These are phyloP conservation scores for Cercospora beticola DNA, from an alignment of 2,329 filamentous ascomycete genomes.

Conservation along the genomic window DNA sequence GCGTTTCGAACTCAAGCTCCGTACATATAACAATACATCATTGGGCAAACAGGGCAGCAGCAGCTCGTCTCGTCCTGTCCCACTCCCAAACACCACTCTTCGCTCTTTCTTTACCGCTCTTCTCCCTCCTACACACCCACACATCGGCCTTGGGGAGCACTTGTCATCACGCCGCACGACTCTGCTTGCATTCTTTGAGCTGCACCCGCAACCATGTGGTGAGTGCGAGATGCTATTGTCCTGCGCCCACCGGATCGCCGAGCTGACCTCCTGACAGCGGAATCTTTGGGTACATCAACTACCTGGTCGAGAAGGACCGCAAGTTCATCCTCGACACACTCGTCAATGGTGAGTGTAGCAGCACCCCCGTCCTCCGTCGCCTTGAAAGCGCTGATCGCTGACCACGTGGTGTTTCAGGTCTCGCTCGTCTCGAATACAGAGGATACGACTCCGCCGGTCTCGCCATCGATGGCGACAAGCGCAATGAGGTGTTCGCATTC, in stretches of 20 bases:
- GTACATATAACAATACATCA: conserved; percentile 5
- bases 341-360: conserved; percentile 75
- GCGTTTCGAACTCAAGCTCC: conserved; percentile 1
- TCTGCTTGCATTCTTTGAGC: conserved; percentile 14
- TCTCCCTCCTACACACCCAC: background rate
- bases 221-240: background rate
- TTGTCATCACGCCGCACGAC: background rate
- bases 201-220: conserved; percentile 15
- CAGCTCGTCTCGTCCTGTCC: background rate
- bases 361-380: background rate
- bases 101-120: background rate
- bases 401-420: conserved; percentile 58
- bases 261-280: conserved; percentile 45
- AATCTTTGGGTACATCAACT: conserved; percentile 99
- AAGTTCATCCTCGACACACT: conserved; percentile 94
- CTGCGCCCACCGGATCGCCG: background rate
- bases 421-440: conserved; percentile 94
- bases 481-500: conserved; percentile 94
- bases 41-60: conserved; percentile 1
- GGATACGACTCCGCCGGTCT: conserved; percentile 98
- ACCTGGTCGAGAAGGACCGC: conserved; percentile 97
- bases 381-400: conserved; percentile 15
- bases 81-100: background rate
- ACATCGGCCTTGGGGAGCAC: background rate
- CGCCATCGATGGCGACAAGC: conserved; percentile 96